These are phyloP conservation scores for Strobilomyces confusus DNA, from an alignment of 768 basidiomycete genomes.

Conservation along the genomic window DNA sequence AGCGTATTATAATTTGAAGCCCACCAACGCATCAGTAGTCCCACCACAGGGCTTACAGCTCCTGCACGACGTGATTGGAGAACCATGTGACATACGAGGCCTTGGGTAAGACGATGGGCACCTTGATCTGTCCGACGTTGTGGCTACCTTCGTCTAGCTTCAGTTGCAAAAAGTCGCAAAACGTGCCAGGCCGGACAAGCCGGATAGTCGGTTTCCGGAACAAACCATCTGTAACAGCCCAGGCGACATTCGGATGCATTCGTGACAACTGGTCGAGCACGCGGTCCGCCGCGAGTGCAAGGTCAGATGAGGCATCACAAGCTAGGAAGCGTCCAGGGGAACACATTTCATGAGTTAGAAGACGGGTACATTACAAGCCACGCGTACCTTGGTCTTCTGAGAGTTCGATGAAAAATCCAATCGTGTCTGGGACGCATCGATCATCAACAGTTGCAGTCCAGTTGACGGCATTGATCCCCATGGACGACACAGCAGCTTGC, in stretches of 20 bases:
- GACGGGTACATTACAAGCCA: too few relatives aligned
- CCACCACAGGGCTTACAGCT: not conserved
- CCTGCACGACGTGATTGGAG: constrained; percentile 8
- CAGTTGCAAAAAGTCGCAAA: constrained; percentile 15
- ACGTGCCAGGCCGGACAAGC: too few relatives aligned
- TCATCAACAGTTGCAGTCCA: too few relatives aligned
- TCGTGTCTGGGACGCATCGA: too few relatives aligned
- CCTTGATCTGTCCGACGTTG: constrained; percentile 13
- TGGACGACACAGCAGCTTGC: too few relatives aligned
- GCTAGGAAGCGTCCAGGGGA: too few relatives aligned
- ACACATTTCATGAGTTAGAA: too few relatives aligned
- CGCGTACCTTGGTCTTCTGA: too few relatives aligned
- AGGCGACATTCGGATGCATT: not conserved
- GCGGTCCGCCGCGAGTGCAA: too few relatives aligned
- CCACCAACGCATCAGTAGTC: not conserved
- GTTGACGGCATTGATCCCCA: too few relatives aligned
- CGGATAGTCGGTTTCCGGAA: not conserved
- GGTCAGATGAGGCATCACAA: too few relatives aligned
- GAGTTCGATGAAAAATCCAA: too few relatives aligned
- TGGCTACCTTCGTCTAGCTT: constrained; percentile 4
- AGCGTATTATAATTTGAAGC: not conserved
- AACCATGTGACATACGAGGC: constrained; percentile 12
- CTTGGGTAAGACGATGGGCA: constrained; percentile 4
- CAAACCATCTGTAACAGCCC: not conserved
- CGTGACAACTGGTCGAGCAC: constrained; percentile 5